Base-by-base conservation (phyloP, 305 asterid species). In the Fraxinus platypoda region DNA sequence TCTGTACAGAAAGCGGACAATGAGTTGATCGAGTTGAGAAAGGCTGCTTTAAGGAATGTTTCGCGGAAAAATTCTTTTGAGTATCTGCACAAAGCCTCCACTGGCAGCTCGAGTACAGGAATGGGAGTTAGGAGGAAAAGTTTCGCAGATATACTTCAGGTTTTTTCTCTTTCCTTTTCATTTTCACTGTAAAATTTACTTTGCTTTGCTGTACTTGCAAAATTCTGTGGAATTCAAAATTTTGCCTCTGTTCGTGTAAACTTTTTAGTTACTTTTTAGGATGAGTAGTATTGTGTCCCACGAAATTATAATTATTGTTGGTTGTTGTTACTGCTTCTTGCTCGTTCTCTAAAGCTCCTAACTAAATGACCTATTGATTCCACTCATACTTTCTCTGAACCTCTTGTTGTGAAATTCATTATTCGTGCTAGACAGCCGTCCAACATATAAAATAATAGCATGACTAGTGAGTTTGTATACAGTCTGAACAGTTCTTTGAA, bases 71-170 rank as follows among this genome's bases (percentile, higher is more conserved):
- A 75, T 80, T 86, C 98, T 33, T 82, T 90, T 0, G 97, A 94
- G 19, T 84, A 82, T 68, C 77, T 88, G 71, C 92, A 90, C 28
- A 88, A 88, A 78, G 49, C 80, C 81, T 74, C 88, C 8, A 59
- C 75, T 73, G 85, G 83, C 41, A 78, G 81, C 12, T 81, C 89
- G 12, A 82, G 85, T 79, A 78, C 94, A 78, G 97, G 93, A 82
- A 85, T 92, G 91, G 97, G 95, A 7, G 85, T 9, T 68, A 87
- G 95, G 87, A 89, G 92, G 86, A 95, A 94, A 91, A 95, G 99
- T 66, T 95, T 95, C 82, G 98, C 97, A n/a, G 97, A 95, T 84
- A 92, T 94, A 66, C 88, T 94, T 59, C 99, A 95, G 98, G 98
- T 94, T 79, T 74, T 52, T 75, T 33, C 38, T 66, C 66, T 83